These are phyloP conservation scores for Quillaja saponaria DNA, from an alignment of 306 rosid genomes.

Conservation along the genomic window DNA sequence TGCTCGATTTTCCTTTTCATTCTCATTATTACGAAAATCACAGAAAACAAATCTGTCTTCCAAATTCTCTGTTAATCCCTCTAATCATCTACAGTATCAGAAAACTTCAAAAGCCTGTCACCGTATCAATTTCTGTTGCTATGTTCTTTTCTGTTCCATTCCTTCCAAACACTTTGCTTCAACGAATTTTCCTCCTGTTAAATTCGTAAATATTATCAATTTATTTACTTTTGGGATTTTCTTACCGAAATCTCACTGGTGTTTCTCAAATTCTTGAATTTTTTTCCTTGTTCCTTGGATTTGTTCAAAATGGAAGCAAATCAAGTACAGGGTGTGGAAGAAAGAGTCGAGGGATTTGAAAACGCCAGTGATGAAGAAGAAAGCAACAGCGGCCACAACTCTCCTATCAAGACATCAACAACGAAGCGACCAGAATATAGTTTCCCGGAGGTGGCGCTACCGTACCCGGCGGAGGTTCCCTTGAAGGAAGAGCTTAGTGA, in stretches of 20 bases:
- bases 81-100: conserved; percentile 47
- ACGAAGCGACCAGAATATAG: conserved; percentile 14
- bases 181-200: neutral
- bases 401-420: conserved; percentile 30
- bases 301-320: conserved; percentile 39
- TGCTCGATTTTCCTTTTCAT: neutral
- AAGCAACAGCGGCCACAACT: conserved; percentile 8
- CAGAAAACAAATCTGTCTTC: conserved; percentile 19
- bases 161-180: conserved; percentile 22
- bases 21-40: neutral
- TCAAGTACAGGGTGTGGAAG: conserved; percentile 20
- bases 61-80: conserved; percentile 36
- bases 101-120: conserved; percentile 40
- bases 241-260: neutral
- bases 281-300: neutral
- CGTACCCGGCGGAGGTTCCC: conserved; percentile 13
- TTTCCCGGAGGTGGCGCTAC: conserved; percentile 19
- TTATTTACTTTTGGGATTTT: conserved; percentile 2
- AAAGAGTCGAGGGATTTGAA: conserved; percentile 25
- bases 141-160: neutral
- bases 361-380: conserved; percentile 24
- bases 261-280: neutral
- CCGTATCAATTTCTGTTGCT: conserved; percentile 31
- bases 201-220: conserved; percentile 1
- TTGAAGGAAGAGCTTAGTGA: conserved; percentile 59